Base-by-base conservation (phyloP, 2,329 filamentous ascomycete genomes). In the Apiospora phragmitis region DNA sequence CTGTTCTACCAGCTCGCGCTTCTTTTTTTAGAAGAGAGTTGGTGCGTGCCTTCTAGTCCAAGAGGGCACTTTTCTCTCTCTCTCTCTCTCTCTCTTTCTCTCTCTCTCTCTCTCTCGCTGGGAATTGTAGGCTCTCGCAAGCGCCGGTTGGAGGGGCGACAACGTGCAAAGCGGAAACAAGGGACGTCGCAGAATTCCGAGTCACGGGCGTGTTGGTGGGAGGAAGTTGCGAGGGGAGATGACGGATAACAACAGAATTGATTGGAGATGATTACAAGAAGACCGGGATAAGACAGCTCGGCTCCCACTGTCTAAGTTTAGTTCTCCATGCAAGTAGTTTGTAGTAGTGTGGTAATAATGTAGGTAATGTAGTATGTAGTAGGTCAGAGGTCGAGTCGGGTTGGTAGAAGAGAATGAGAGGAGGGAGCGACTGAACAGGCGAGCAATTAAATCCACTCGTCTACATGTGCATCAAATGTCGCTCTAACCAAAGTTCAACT, bases 181-280 rank as follows among this genome's bases (percentile, higher is more conserved):
- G 42, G 42, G 42, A 67, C 42, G 65, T 67, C 65, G 65, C 65
- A 67, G 42, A n/a, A 32, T 47, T 35, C 65, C 42, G 65, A 43
- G 32, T 43, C 42, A 43, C 42, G 65, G 35, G 45, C 24, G 21
- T 47, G 65, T 66, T 35, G 65, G 24, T 47, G 65, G 51, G 51
- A 62, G n/a, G 29, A 62, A 62, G 55, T 62, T 62, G 55, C n/a
- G 55, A 62, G 55, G 55, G 55, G 55, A 62, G 55, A 62, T 62
- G 55, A 62, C 55, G 55, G 55, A 38, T n/a, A 62, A 35, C 55
- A 62, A 62, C 38, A 59, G 55, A 62, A 62, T 62, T 62, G 55
- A 62, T 62, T 62, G 55, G 55, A 38, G 55, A 62, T 38, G 55
- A 62, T 62, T 62, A 62, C 55, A 38, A 38, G 55, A 62, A 62